Evolutionary conservation across 2,329 filamentous ascomycete species (phyloP).

Genomic region (Mariannaea sp.): DNA sequence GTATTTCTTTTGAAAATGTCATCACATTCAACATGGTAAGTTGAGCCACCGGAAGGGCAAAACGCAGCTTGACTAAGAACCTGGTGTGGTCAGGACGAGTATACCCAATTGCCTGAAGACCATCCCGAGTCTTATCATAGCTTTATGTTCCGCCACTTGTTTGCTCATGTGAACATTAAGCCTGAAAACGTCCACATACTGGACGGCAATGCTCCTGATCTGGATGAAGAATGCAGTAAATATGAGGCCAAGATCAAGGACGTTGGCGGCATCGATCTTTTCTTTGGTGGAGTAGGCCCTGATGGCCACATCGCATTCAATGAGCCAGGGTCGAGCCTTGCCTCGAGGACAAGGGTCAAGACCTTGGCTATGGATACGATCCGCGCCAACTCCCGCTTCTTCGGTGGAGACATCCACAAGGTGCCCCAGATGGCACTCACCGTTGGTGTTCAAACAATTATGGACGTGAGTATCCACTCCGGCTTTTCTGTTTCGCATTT

Average conservation of each 20-base stretch:
- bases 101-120: slow-evolving; percentile 72
- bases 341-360: slow-evolving; percentile 74
- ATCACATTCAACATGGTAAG: slow-evolving; percentile 83
- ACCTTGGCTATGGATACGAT: slow-evolving; percentile 80
- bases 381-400: slow-evolving; percentile 73
- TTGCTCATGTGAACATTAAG: slow-evolving; percentile 72
- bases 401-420: slow-evolving; percentile 25
- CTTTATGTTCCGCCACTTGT: slow-evolving; percentile 85
- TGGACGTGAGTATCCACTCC: slow-evolving; percentile 21
- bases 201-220: slow-evolving; percentile 71
- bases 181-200: slow-evolving; percentile 74
- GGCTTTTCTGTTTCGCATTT: too few species aligned
- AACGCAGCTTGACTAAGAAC: too few species aligned
- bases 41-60: too few species aligned
- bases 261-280: slow-evolving; percentile 75
- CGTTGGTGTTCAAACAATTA: slow-evolving; percentile 46
- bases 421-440: slow-evolving; percentile 33
- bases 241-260: slow-evolving; percentile 74
- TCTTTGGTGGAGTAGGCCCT: slow-evolving; percentile 75
- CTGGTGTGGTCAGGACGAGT: too few species aligned
- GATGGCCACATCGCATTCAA: slow-evolving; percentile 85
- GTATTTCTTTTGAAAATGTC: slow-evolving; percentile 56
- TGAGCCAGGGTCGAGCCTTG: slow-evolving; percentile 74
- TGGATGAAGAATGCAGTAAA: slow-evolving; percentile 70
- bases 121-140: slow-evolving; percentile 80